Evolutionary conservation across 148 eudicot species (phyloP).

Genomic region (Gaultheria prostrata): DNA sequence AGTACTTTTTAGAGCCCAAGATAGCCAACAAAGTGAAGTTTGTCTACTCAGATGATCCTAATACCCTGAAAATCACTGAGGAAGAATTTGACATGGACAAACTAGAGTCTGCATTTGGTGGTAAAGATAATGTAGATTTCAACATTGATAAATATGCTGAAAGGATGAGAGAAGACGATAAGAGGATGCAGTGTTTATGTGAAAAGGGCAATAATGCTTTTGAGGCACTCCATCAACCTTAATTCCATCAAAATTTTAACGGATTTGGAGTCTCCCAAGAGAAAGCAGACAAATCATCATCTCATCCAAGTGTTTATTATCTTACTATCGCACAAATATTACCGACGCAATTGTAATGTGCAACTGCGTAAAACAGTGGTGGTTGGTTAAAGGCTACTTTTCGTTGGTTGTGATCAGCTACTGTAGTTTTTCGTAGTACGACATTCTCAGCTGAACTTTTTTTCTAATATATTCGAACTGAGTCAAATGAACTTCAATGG

Average conservation of each 20-base stretch:
- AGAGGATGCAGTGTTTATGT: constrained; percentile 40
- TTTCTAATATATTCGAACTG: too few relatives aligned
- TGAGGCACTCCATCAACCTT: constrained; percentile 18
- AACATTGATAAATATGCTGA: constrained; percentile 61
- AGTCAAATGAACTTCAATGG: neutral
- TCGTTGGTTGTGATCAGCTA: neutral
- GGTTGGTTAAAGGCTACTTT: constrained; percentile 4
- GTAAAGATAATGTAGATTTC: constrained; percentile 51
- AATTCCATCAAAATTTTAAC: neutral
- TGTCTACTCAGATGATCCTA: constrained; percentile 55
- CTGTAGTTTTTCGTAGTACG: neutral
- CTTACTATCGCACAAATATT: neutral
- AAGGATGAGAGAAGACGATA: constrained; percentile 84
- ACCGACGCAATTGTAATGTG: neutral
- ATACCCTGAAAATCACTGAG: constrained; percentile 58
- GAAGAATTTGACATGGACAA: constrained; percentile 65
- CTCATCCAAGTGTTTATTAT: neutral
- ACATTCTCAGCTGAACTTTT: neutral
- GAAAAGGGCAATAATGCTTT: constrained; percentile 18
- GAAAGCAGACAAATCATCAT: constrained; percentile 20
- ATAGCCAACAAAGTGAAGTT: constrained; percentile 79
- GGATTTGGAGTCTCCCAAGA: constrained; percentile 25
- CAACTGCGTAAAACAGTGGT: neutral
- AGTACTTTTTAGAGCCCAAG: constrained; percentile 76
- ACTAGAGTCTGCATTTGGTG: constrained; percentile 81